phyloP scores from a whole-genome alignment of 1,139 yeast genomes.

The Saccharomyces hybrid region DNA sequence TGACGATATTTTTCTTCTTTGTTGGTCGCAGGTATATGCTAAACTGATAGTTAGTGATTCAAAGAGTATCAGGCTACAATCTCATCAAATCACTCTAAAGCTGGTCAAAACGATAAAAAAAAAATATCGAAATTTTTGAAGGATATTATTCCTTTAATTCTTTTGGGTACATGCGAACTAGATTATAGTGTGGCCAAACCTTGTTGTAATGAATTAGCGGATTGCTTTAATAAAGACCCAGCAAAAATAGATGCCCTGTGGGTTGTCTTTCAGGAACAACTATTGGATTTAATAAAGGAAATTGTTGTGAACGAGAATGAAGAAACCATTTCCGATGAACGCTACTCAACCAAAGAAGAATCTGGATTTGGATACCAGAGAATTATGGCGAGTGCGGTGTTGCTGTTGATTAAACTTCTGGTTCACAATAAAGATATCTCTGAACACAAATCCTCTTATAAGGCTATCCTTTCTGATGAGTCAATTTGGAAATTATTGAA shows the following conservation, averaged over 20 bases:
- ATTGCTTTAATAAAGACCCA: constrained; percentile 50
- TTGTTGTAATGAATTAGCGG: constrained; percentile 41
- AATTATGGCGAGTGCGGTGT: constrained; percentile 45
- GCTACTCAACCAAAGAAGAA: constrained; percentile 63
- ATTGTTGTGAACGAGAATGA: constrained; percentile 49
- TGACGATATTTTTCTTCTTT: constrained; percentile 41
- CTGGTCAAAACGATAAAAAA: constrained; percentile 51
- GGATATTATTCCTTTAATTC: constrained; percentile 64
- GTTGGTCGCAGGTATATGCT: constrained; percentile 80
- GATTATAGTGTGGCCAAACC: constrained; percentile 54
- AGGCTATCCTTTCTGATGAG: constrained; percentile 16
- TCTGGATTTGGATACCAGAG: constrained; percentile 59
- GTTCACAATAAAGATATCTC: constrained; percentile 18
- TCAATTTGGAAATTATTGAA: constrained; percentile 32
- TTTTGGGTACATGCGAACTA: constrained; percentile 60
- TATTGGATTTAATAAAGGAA: constrained; percentile 48
- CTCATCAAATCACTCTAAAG: constrained; percentile 59
- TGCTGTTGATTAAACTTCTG: constrained; percentile 41
- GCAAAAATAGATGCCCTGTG: constrained; percentile 54
- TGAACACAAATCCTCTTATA: constrained; percentile 10
- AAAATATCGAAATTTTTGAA: constrained; percentile 55
- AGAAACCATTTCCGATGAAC: constrained; percentile 64
- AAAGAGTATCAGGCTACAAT: constrained; percentile 48
- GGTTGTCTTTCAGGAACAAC: constrained; percentile 47
- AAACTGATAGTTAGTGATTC: constrained; percentile 68